phyloP scores from a whole-genome alignment of 306 rosid genomes.

The Medicago ruthenica region DNA sequence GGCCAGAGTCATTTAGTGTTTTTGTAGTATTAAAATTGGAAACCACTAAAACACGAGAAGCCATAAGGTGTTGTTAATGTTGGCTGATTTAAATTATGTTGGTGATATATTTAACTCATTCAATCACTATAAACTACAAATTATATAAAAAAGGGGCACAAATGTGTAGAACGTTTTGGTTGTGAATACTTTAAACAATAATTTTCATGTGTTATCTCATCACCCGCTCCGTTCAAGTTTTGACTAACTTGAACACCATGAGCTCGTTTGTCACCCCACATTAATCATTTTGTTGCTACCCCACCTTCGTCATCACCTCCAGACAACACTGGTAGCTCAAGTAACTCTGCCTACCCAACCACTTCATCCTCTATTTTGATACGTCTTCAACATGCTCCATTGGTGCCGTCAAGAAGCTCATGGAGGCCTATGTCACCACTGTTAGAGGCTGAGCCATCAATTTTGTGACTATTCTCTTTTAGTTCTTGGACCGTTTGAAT shows the following conservation, averaged over 20 bases:
- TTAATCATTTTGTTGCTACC: background rate
- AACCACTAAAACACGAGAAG: background rate
- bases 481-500: background rate
- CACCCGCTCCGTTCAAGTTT: background rate
- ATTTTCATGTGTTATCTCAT: background rate
- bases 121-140: background rate
- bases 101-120: background rate
- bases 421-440: background rate
- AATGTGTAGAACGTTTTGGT: background rate
- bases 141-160: background rate
- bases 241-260: background rate
- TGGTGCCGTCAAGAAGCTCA: background rate
- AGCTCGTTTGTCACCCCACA: background rate
- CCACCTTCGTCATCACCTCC: background rate
- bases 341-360: background rate
- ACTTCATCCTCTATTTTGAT: background rate
- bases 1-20: background rate
- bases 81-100: background rate
- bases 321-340: background rate
- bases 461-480: background rate
- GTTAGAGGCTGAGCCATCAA: background rate
- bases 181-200: background rate
- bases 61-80: background rate
- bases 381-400: background rate
- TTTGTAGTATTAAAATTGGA: background rate